These are phyloP conservation scores for Aspergillus amoenus DNA, from an alignment of 2,329 filamentous ascomycete genomes.

Conservation along the genomic window DNA sequence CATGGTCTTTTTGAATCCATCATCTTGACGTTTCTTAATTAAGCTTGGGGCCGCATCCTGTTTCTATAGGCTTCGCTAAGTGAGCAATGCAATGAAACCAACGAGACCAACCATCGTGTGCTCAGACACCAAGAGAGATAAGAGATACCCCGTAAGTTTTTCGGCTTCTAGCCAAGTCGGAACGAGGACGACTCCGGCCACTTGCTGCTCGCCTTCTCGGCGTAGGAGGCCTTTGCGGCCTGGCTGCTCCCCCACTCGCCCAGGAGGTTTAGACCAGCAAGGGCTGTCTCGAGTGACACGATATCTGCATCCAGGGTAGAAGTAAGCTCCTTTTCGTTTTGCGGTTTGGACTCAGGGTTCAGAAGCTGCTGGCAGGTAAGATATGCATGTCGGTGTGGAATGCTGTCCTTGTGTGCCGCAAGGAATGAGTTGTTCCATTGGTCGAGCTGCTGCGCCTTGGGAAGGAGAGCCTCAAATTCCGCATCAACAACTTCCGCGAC, in stretches of 20 bases:
- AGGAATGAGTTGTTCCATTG: slow-evolving; percentile 68
- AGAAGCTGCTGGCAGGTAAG: slow-evolving; percentile 61
- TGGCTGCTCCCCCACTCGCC: slow-evolving; percentile 52
- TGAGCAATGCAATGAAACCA: slow-evolving; percentile 1
- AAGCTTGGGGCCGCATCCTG: neutral
- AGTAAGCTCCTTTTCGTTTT: slow-evolving; percentile 63
- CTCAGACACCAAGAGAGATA: neutral
- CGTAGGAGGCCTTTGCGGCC: slow-evolving; percentile 52
- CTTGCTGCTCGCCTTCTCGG: slow-evolving; percentile 38
- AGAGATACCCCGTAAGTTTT: neutral
- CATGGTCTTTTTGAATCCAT: slow-evolving; percentile 4
- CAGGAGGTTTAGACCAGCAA: slow-evolving; percentile 53
- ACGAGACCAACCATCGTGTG: neutral
- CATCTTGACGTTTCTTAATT: neutral
- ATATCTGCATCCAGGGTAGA: slow-evolving; percentile 54
- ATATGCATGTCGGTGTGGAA: slow-evolving; percentile 62
- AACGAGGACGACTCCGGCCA: slow-evolving; percentile 44
- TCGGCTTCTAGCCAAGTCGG: slow-evolving; percentile 21
- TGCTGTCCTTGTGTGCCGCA: slow-evolving; percentile 61
- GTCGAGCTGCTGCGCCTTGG: slow-evolving; percentile 56
- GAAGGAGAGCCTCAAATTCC: slow-evolving; percentile 63
- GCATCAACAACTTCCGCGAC: slow-evolving; percentile 68
- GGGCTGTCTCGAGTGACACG: slow-evolving; percentile 57
- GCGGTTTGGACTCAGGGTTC: slow-evolving; percentile 54
- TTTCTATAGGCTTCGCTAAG: slow-evolving; percentile 8